Conservation (phyloP, 768 basidiomycete species). For the Boletus rex-veris region DNA sequence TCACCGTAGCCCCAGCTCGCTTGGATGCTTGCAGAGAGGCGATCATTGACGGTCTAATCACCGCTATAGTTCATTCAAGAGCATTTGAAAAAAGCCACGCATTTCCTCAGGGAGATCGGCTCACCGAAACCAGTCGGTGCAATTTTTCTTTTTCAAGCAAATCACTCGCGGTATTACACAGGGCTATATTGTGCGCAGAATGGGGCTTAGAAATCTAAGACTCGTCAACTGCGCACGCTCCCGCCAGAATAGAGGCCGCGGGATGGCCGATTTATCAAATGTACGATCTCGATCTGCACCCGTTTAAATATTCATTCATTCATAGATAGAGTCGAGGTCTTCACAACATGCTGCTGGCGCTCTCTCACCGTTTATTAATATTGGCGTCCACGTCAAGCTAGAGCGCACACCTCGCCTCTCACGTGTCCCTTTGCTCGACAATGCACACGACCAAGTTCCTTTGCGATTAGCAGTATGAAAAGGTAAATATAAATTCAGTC, state of each 20-base stretch:
- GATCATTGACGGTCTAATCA: neutral
- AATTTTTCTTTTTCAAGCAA: conserved; percentile 18
- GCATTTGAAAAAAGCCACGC: too few species aligned
- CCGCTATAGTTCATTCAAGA: too few species aligned
- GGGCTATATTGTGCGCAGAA: neutral
- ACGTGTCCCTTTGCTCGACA: neutral
- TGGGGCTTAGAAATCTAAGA: neutral
- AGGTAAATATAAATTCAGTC: neutral
- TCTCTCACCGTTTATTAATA: too few species aligned
- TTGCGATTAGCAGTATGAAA: conserved; percentile 1
- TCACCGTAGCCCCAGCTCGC: too few species aligned
- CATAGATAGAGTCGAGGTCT: neutral
- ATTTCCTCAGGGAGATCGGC: too few species aligned
- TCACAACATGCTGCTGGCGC: neutral
- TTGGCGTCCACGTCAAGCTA: too few species aligned
- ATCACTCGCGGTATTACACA: neutral
- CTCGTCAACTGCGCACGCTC: neutral
- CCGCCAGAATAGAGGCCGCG: conserved; percentile 1
- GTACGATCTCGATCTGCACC: neutral
- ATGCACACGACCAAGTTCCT: neutral
- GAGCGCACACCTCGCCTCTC: neutral
- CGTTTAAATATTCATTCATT: neutral
- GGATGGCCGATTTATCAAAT: neutral
- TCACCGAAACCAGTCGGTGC: neutral
- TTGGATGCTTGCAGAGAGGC: neutral